Evolutionary conservation across 257 asterid species (phyloP).

Genomic region (Rubia yunnanensis): DNA sequence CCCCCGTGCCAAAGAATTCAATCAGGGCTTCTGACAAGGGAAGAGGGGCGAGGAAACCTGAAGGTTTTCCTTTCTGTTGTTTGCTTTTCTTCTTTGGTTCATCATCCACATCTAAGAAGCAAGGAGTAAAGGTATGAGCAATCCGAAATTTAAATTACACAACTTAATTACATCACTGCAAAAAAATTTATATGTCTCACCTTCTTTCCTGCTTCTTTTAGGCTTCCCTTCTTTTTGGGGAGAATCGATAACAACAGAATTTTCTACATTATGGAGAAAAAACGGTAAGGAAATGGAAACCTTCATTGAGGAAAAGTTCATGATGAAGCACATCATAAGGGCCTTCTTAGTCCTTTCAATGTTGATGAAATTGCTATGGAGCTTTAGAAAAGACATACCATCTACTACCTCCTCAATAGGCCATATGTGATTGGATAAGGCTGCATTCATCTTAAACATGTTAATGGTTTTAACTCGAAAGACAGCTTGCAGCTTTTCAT

Average conservation of each 20-base stretch:
- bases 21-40: constrained; percentile 28
- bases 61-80: constrained; percentile 20
- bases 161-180: neutral
- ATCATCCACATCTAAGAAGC: constrained; percentile 5
- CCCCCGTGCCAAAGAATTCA: constrained; percentile 31
- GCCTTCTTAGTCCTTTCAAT: neutral
- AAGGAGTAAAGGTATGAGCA: neutral
- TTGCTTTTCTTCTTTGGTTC: constrained; percentile 26
- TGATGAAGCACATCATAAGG: neutral
- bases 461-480: constrained; percentile 28
- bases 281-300: neutral
- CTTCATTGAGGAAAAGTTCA: neutral
- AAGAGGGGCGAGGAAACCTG: constrained; percentile 28
- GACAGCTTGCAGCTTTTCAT: constrained; percentile 24
- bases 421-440: constrained; percentile 38
- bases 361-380: neutral
- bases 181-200: constrained; percentile 11
- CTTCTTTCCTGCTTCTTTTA: constrained; percentile 26
- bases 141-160: neutral
- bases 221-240: constrained; percentile 18
- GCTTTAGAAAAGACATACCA: constrained; percentile 14
- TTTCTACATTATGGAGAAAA: constrained; percentile 17
- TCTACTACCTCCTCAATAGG: constrained; percentile 27
- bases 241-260: constrained; percentile 14
- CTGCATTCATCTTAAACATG: constrained; percentile 43